Evolutionary conservation across 2,329 filamentous ascomycete genomes (phyloP), one percentile per base, ranked within the genome.

Genomic region (Aspergillus fumigatiaffinis): DNA sequence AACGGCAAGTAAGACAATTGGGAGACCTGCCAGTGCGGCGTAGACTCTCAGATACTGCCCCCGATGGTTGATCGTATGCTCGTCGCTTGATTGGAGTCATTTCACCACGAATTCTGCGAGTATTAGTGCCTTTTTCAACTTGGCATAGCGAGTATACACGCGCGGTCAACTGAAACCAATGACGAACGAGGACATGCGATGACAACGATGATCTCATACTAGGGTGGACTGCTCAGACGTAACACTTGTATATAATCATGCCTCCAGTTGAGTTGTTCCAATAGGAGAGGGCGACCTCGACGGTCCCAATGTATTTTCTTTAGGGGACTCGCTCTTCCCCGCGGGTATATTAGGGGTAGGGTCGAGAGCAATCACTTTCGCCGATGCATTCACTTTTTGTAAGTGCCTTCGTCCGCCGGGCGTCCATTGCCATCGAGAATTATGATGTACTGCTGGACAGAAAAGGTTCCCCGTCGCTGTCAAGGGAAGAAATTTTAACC

Each of bases 331-430:
- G 3, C 4, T 17, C 23, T 51, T 32, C 20, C 35, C n/a, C 9
- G 1, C n/a, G 3, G 5, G 2, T 42, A 42, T 20, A 10, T 17
- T 42, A 7, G 17, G 8, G 5, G 17, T 0, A 9, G 17, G 17
- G 2, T 20, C 14, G 6, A 50, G 41, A 4, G 50, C 50, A 12
- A 28, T 64, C 64, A 46, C 60, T 20, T 51, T 55, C 25, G 29
- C 51, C 4, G 41, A 53, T 9, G 46, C 23, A 6, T 48, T 47
- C 8, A 26, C 53, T 51, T 32, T 21, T 26, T 73, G 74, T 0
- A 84, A 72, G 56, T 60, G 2, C 63, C 52, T 17, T 63, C 56
- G 23, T 60, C 59, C 14, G 60, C 50, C 3, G 73, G 41, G 28
- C 9, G 28, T 29, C 41, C n/a, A 20, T 9, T 17, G 17, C 12